These are phyloP conservation scores for Fomitopsis schrenkii DNA, from an alignment of 1,284 basidiomycete genomes.

Conservation along the genomic window DNA sequence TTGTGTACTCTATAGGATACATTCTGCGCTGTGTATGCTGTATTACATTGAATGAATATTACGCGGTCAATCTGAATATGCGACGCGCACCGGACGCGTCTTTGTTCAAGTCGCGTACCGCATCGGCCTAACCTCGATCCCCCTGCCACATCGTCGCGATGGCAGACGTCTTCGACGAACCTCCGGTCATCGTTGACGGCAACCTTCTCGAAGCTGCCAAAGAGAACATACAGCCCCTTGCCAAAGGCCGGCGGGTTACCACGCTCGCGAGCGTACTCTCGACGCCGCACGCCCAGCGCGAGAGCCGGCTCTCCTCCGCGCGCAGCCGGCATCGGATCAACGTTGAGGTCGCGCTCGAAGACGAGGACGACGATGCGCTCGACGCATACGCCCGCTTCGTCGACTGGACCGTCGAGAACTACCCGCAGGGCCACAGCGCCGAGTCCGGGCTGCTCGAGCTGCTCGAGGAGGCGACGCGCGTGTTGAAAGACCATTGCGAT, in stretches of 20 bases:
- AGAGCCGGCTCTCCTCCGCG: conserved; percentile 58
- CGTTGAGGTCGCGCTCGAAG: conserved; percentile 48
- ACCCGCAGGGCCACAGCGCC: conserved; percentile 60
- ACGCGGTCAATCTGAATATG: not conserved
- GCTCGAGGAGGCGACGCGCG: conserved; percentile 78
- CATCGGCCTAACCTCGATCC: not conserved
- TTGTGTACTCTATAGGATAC: not conserved
- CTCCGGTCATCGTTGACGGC: conserved; percentile 57
- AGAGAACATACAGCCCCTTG: conserved; percentile 79
- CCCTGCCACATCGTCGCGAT: conserved; percentile 3
- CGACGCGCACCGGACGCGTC: not conserved
- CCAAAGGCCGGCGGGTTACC: conserved; percentile 68
- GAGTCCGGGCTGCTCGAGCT: conserved; percentile 78
- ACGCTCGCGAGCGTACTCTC: conserved; percentile 66
- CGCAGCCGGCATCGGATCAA: conserved; percentile 55
- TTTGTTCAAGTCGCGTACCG: not conserved
- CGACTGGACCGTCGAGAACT: conserved; percentile 69
- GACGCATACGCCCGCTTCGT: conserved; percentile 62
- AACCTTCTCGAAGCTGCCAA: conserved; percentile 79
- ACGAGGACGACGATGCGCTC: conserved; percentile 50
- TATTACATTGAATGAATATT: not conserved
- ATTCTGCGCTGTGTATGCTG: not conserved
- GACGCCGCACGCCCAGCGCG: conserved; percentile 71
- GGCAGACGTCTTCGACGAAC: conserved; percentile 26
- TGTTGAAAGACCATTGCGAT: conserved; percentile 62